These are phyloP conservation scores for Mycena rosella DNA, from an alignment of 768 basidiomycete genomes.

Conservation along the genomic window DNA sequence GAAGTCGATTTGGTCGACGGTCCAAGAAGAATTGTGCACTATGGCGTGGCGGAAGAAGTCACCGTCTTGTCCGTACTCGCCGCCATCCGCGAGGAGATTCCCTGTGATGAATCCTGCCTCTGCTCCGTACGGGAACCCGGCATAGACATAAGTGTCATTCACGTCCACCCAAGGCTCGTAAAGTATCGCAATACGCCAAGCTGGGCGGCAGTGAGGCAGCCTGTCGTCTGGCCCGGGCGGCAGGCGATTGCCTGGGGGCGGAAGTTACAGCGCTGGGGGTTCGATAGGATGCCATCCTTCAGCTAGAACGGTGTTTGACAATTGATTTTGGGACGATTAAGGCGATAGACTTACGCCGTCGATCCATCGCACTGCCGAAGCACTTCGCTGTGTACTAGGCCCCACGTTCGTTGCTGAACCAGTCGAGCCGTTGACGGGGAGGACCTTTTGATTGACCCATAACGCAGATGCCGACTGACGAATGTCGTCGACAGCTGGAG, in stretches of 20 bases:
- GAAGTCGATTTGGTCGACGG: not conserved
- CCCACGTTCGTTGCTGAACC: not conserved
- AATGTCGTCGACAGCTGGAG: not conserved
- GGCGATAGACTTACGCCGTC: not conserved
- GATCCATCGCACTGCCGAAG: not conserved
- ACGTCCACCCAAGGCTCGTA: not conserved
- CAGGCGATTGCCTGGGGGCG: not conserved
- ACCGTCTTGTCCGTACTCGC: not conserved
- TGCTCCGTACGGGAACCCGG: not conserved
- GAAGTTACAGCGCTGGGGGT: not conserved
- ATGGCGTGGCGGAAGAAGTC: not conserved
- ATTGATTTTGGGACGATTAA: not conserved
- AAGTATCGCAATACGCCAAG: not conserved
- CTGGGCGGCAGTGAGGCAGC: not conserved
- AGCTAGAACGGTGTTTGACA: not conserved
- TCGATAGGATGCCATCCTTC: not conserved
- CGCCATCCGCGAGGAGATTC: not conserved
- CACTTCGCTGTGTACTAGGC: not conserved
- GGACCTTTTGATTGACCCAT: not conserved
- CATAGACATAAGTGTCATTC: not conserved
- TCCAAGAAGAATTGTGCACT: not conserved
- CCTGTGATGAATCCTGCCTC: not conserved
- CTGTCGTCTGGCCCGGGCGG: not conserved
- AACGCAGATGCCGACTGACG: not conserved
- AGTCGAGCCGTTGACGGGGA: not conserved